Evolutionary conservation across 768 basidiomycete species (phyloP), one percentile per base, ranked within the genome.

Genomic region (Leccinum sublutescens): DNA sequence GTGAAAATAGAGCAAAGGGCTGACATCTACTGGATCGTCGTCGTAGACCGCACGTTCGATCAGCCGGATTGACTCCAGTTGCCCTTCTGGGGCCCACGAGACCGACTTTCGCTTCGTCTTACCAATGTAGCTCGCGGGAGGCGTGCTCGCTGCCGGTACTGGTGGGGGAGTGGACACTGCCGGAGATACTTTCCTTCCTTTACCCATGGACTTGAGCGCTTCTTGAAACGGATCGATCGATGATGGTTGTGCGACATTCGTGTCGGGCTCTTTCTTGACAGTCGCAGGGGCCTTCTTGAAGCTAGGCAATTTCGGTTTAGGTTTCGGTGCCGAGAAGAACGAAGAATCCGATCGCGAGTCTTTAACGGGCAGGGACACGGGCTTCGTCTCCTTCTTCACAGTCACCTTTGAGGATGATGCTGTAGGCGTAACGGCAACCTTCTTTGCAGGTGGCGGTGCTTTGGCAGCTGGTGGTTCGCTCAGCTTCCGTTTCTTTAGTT

Each of bases 11-110:
- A 77, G 72, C 77, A 77, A 66, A 67, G 68, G 67, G 84, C 90
- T 86, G 83, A 93, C 92, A 82, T 90, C 88, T 79, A 83, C 79
- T 68, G 85, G 84, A 80, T 93, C 93, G 74, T 93, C 92, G 66
- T 93, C 93, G 77, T 94, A 94, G 67, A 93, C 79, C 64, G 93
- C 91, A 68, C 82, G 84, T 77, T 93, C 90, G 76, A 94, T 94
- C 72, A 86, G 74, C 74, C 84, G 85, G 73, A 94, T 80, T 68
- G 82, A 78, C 78, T 86, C 89, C 64, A 94, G 85, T 72, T 83
- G 77, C 69, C 78, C 81, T 62, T 91, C 90, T 43, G 88, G 79
- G 38, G 88, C 84, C 88, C 91, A 93, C 31, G 85, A 84, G 50
- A 93, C 91, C 49, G 82, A 74, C 75, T 93, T 93, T 78, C 85